Conservation (phyloP, 2,329 filamentous ascomycete species). For the Neophaeococcomyces mojaviensis region DNA sequence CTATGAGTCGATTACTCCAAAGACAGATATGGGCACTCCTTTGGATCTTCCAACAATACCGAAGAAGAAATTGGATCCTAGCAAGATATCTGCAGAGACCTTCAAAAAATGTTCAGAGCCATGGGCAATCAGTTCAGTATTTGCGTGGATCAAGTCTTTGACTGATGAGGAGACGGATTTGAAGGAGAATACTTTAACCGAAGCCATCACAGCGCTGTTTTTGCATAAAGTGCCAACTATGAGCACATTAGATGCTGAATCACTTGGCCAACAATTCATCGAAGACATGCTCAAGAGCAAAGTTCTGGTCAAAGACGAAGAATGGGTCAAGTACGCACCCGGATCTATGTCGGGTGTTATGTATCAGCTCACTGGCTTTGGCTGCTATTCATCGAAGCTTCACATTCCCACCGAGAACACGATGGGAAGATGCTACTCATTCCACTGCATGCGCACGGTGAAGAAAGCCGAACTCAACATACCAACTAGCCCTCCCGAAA, state of each 20-base stretch:
- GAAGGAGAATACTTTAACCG: slow-evolving; percentile 73
- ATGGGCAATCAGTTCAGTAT: slow-evolving; percentile 86
- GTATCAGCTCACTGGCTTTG: slow-evolving; percentile 83
- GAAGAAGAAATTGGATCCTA: slow-evolving; percentile 74
- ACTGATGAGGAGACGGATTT: slow-evolving; percentile 86
- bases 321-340: slow-evolving; percentile 90
- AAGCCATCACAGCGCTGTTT: slow-evolving; percentile 81
- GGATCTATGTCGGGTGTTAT: slow-evolving; percentile 80
- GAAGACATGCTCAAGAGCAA: slow-evolving; percentile 70
- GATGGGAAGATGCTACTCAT: slow-evolving; percentile 77
- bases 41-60: slow-evolving; percentile 82
- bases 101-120: slow-evolving; percentile 81
- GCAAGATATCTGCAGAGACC: slow-evolving; percentile 72
- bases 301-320: slow-evolving; percentile 78
- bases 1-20: slow-evolving; percentile 48
- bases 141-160: slow-evolving; percentile 79
- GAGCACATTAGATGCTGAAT: slow-evolving; percentile 95
- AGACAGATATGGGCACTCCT: slow-evolving; percentile 36
- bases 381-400: slow-evolving; percentile 81
- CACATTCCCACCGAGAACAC: slow-evolving; percentile 57
- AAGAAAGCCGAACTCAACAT: slow-evolving; percentile 88
- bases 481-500: slow-evolving; percentile 40
- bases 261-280: slow-evolving; percentile 69
- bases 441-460: slow-evolving; percentile 86
- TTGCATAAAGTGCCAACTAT: slow-evolving; percentile 94